Conservation (phyloP, 257 asterid species). For the Solanum bulbocastanum region DNA sequence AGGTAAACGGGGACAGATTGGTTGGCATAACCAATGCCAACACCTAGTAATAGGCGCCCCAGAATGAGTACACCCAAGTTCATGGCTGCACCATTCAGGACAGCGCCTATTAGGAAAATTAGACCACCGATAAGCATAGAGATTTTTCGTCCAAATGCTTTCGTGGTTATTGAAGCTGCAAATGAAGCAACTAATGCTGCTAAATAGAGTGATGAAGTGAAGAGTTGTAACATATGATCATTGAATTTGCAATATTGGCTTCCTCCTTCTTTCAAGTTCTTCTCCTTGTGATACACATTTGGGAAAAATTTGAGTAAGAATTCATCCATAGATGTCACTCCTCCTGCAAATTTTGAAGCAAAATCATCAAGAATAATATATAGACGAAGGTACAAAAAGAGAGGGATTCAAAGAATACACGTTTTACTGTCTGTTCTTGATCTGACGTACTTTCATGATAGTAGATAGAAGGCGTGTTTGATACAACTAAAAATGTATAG, state of each 20-base stretch:
- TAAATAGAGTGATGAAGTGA: slow-evolving; percentile 74
- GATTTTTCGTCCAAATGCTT: slow-evolving; percentile 46
- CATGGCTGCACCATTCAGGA: slow-evolving; percentile 59
- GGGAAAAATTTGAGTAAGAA: slow-evolving; percentile 63
- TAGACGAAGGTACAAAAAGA: neutral
- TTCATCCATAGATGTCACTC: slow-evolving; percentile 80
- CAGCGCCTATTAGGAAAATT: slow-evolving; percentile 61
- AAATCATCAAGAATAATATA: neutral
- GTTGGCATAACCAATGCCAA: slow-evolving; percentile 83
- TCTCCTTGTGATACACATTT: slow-evolving; percentile 35
- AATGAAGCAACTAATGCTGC: slow-evolving; percentile 67
- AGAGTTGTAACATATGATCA: slow-evolving; percentile 54
- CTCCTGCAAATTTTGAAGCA: slow-evolving; percentile 31
- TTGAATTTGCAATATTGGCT: slow-evolving; percentile 81
- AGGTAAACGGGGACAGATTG: slow-evolving; percentile 56
- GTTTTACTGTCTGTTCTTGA: neutral
- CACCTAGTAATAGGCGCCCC: slow-evolving; percentile 74
- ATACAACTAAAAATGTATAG: neutral
- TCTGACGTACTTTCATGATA: neutral
- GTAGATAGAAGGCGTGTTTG: neutral
- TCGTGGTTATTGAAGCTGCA: slow-evolving; percentile 53
- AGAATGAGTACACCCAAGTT: slow-evolving; percentile 52
- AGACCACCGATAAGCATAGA: slow-evolving; percentile 76
- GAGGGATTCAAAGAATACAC: neutral
- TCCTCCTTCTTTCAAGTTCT: slow-evolving; percentile 20